Evolutionary conservation across 2,329 filamentous ascomycete genomes (phyloP).

Genomic region (Fusarium cyanostomum): DNA sequence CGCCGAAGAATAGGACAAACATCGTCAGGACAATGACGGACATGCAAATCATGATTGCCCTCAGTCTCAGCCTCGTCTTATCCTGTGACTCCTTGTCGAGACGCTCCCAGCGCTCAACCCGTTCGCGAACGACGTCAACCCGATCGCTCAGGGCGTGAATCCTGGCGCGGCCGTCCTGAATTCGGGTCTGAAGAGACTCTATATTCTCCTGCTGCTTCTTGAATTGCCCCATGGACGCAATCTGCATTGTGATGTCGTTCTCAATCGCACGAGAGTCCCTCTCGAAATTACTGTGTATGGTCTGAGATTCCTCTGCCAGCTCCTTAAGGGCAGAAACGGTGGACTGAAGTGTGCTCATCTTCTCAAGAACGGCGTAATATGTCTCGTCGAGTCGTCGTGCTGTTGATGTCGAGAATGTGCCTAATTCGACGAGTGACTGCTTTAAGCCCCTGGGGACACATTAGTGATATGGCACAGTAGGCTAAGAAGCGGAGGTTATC

Average conservation of each 20-base stretch:
- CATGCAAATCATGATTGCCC: conserved; percentile 70
- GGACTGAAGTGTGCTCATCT: conserved; percentile 69
- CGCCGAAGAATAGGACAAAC: conserved; percentile 53
- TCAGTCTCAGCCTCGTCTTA: conserved; percentile 69
- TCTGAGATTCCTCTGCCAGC: conserved; percentile 69
- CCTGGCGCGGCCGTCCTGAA: conserved; percentile 67
- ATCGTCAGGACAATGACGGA: conserved; percentile 59
- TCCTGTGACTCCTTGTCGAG: conserved; percentile 75
- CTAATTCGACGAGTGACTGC: conserved; percentile 63
- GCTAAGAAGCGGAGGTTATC: conserved; percentile 5
- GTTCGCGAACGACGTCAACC: conserved; percentile 69
- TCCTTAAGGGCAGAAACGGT: conserved; percentile 73
- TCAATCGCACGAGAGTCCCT: conserved; percentile 67
- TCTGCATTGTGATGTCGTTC: conserved; percentile 67
- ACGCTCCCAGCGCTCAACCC: conserved; percentile 74
- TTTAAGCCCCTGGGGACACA: conserved; percentile 54
- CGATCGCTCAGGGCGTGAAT: conserved; percentile 69
- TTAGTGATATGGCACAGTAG: conserved; percentile 33
- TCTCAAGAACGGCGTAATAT: conserved; percentile 78
- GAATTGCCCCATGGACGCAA: conserved; percentile 70
- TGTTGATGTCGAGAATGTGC: conserved; percentile 67
- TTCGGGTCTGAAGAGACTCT: conserved; percentile 66
- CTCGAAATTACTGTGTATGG: conserved; percentile 67
- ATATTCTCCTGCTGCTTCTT: conserved; percentile 72
- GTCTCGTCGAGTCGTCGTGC: conserved; percentile 76